Evolutionary conservation across 345 rosid species (phyloP), one percentile per base, ranked within the genome.

Genomic region (Linum lewisii): DNA sequence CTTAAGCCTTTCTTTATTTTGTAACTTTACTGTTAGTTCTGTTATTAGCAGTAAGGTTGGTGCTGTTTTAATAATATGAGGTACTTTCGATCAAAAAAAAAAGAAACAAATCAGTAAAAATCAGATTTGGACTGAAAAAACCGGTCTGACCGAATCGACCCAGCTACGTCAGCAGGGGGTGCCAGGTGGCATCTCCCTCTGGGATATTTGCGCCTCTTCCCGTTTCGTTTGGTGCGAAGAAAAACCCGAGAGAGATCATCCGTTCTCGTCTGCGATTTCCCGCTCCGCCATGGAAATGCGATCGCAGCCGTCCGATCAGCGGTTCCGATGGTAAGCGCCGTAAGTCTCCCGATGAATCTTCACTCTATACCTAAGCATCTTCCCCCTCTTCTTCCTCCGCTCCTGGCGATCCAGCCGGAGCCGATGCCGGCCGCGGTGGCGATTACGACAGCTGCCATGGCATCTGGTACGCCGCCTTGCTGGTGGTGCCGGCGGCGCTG

Each of bases 371-470:
- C 45, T 10, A 38, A 9, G 45, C 45, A 38, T 38, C 45, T 38
- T 38, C 45, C 16, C 45, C 45, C 11, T 38, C 45, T 38, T 38
- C 45, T 9, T 38, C 45, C 45, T 10, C 16, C 14, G 11, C 45
- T 38, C 45, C 45, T 8, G 45, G 16, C 11, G 11, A 38, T 15
- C 11, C 45, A 8, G 44, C 8, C 60, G 42, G 10, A 6, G 44
- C 10, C 44, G 60, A 37, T 18, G 44, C 1, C 34, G 60, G 22
- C 50, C 42, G 4, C n/a, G n/a, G n/a, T n/a, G n/a, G n/a, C n/a
- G n/a, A n/a, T n/a, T n/a, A n/a, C 23, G 58, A 62, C 8, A 37
- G 64, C 58, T 82, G 87, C 72, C 82, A 76, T 42, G 77, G 78
- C 18, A 26, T 69, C 34, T 68, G 67, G 73, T 64, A 73, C 57